Percentiles rank a stretch among this genome's conserved stretches.
These are phyloP conservation scores for Plasmodium relictum DNA, from an alignment of 169 alveolate species.

Conservation along the genomic window DNA sequence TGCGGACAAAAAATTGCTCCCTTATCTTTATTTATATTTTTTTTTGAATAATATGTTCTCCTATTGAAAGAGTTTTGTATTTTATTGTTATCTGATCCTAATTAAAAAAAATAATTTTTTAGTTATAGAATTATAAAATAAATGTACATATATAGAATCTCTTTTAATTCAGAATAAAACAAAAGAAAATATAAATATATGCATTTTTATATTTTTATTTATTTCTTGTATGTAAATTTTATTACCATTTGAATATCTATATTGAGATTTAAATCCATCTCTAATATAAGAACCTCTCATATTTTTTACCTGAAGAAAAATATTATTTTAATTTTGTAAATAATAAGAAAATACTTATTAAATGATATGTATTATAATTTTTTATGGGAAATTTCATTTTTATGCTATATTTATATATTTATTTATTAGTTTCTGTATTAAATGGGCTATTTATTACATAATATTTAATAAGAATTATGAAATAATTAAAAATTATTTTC, in stretches of 20 bases:
- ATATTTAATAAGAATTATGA: too few species aligned
- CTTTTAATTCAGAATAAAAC: too few species aligned
- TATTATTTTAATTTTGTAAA: background rate
- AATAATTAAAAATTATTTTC: too few species aligned
- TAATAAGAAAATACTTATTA: too few species aligned
- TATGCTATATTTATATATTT: too few species aligned
- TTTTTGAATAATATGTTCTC: slow-evolving; percentile 34
- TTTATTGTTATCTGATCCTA: slow-evolving; percentile 65
- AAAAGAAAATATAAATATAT: background rate
- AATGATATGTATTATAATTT: too few species aligned
- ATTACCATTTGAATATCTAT: slow-evolving; percentile 75
- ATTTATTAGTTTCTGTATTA: too few species aligned
- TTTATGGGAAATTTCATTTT: too few species aligned
- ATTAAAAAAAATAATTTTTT: background rate
- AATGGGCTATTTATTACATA: too few species aligned
- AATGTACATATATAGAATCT: background rate
- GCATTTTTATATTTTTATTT: background rate
- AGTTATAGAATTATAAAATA: background rate
- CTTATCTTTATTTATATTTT: slow-evolving; percentile 48
- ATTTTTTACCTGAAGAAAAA: slow-evolving; percentile 28
- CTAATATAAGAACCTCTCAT: slow-evolving; percentile 72
- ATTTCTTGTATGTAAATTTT: background rate
- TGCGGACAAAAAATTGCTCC: slow-evolving; percentile 70
- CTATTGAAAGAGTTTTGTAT: slow-evolving; percentile 36
- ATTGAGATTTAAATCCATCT: slow-evolving; percentile 64